Percentiles rank a stretch among this genome's conserved stretches.
phyloP scores from a whole-genome alignment of 2,329 filamentous ascomycete species.

The Neocucurbitaria cava region DNA sequence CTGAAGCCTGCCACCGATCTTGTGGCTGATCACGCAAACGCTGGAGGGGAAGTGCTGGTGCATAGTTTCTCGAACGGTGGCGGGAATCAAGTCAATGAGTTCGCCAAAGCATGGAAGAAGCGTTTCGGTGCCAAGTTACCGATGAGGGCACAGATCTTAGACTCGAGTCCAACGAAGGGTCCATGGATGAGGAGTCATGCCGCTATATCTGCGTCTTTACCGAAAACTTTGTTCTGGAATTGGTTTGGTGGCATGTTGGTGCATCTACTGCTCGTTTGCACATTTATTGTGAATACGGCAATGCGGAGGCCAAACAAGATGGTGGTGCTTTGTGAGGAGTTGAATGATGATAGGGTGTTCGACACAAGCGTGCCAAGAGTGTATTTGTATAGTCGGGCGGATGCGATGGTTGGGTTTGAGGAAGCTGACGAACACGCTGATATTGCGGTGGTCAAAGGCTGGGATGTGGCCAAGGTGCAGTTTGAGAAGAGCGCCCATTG shows the following conservation, averaged over 20 bases:
- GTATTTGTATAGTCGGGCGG: conserved; percentile 66
- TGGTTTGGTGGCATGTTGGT: conserved; percentile 35
- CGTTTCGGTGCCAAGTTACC: conserved; percentile 27
- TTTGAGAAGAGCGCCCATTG: conserved; percentile 68
- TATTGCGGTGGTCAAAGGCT: conserved; percentile 58
- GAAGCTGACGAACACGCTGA: conserved; percentile 65
- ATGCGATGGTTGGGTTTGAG: conserved; percentile 62
- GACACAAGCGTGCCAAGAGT: conserved; percentile 53
- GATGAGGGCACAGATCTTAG: conserved; percentile 41
- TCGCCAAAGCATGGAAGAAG: conserved; percentile 41
- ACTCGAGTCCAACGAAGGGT: conserved; percentile 44
- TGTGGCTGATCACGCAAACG: conserved; percentile 28
- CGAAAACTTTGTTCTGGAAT: conserved; percentile 29
- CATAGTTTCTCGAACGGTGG: conserved; percentile 49
- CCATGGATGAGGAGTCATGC: conserved; percentile 39
- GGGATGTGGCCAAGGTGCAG: conserved; percentile 56
- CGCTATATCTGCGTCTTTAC: conserved; percentile 39
- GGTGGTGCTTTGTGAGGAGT: conserved; percentile 33
- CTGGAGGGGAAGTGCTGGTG: conserved; percentile 37
- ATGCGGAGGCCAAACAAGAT: conserved; percentile 34
- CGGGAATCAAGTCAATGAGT: conserved; percentile 41
- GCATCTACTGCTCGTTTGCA: conserved; percentile 33
- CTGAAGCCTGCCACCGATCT: conserved; percentile 36
- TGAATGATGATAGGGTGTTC: conserved; percentile 40
- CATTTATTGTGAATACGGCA: conserved; percentile 25